Percentiles rank a stretch among this genome's conserved stretches.
These are phyloP conservation scores for Phytophthora lateralis DNA, from an alignment of 352 stramenopile genomes.

Conservation along the genomic window DNA sequence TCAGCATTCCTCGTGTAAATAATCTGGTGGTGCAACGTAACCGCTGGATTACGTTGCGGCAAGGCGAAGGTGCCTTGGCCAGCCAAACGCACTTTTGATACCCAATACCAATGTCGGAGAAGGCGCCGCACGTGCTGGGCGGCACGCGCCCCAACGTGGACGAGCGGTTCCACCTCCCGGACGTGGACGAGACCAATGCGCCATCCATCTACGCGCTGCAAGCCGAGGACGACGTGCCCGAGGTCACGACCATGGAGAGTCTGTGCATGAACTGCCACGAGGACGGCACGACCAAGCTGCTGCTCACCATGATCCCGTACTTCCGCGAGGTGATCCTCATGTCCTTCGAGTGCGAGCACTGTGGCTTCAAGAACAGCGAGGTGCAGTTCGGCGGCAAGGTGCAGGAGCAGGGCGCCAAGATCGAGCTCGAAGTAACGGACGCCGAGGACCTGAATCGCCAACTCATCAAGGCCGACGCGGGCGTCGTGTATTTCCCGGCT, in stretches of 20 bases:
- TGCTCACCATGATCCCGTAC: constrained; percentile 93
- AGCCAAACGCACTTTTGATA: constrained; percentile 5
- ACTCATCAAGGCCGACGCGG: constrained; percentile 91
- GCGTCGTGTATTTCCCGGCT: constrained; percentile 70
- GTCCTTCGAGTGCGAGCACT: constrained; percentile 92
- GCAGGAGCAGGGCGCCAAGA: constrained; percentile 66
- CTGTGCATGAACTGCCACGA: constrained; percentile 92
- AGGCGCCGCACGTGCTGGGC: constrained; percentile 59
- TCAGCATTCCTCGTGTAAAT: too few species aligned
- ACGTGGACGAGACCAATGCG: constrained; percentile 25
- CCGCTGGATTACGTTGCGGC: too few species aligned
- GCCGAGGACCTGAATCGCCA: constrained; percentile 85
- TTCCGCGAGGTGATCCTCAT: constrained; percentile 96
- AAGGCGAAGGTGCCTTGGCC: neutral
- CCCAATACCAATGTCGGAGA: constrained; percentile 47
- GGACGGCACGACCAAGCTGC: constrained; percentile 86
- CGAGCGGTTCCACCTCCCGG: constrained; percentile 52
- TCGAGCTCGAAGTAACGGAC: constrained; percentile 57
- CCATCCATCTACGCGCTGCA: constrained; percentile 49
- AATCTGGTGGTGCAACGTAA: too few species aligned
- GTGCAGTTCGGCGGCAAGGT: constrained; percentile 72
- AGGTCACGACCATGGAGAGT: constrained; percentile 75
- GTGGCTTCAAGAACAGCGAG: constrained; percentile 81
- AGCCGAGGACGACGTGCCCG: constrained; percentile 58
- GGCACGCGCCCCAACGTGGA: constrained; percentile 64